A percentile compares a stretch with the other conserved stretches of the same genome.
Conservation (phyloP, 163 green algal species). For the Trebouxia gelatinosa region DNA sequence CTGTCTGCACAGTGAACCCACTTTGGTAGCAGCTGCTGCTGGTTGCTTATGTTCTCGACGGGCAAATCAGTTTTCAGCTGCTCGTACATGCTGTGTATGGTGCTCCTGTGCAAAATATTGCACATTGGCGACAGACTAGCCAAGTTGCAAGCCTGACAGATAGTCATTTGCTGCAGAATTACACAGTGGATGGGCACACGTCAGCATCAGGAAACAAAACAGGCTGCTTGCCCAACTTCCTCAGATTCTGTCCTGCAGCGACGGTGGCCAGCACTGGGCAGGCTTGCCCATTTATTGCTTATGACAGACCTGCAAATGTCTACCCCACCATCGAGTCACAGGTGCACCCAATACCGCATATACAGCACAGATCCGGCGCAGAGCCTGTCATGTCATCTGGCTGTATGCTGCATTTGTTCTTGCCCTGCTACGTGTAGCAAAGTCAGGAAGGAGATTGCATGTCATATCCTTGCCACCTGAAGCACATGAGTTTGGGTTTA, state of each 20-base stretch:
- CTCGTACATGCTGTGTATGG: too few relatives aligned
- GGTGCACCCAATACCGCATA: background rate
- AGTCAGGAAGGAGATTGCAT: background rate
- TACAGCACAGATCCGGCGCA: background rate
- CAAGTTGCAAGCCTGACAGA: too few relatives aligned
- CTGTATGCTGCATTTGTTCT: background rate
- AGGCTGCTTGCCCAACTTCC: conserved; percentile 13
- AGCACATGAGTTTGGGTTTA: too few relatives aligned
- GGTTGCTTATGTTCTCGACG: too few relatives aligned
- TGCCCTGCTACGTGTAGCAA: background rate
- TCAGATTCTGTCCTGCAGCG: background rate
- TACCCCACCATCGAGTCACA: background rate
- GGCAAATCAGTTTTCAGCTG: too few relatives aligned
- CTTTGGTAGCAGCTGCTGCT: too few relatives aligned
- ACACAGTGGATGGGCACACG: background rate
- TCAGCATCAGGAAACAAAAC: background rate
- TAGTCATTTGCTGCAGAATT: conserved; percentile 15
- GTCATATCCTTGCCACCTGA: background rate
- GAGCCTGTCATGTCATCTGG: background rate
- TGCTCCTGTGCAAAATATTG: too few relatives aligned
- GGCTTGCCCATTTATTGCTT: background rate
- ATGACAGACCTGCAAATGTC: background rate
- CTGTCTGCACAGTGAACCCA: too few relatives aligned
- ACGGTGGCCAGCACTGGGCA: background rate
- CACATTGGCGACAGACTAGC: too few relatives aligned